phyloP scores from a whole-genome alignment of 345 rosid genomes.

The Viola odorata region DNA sequence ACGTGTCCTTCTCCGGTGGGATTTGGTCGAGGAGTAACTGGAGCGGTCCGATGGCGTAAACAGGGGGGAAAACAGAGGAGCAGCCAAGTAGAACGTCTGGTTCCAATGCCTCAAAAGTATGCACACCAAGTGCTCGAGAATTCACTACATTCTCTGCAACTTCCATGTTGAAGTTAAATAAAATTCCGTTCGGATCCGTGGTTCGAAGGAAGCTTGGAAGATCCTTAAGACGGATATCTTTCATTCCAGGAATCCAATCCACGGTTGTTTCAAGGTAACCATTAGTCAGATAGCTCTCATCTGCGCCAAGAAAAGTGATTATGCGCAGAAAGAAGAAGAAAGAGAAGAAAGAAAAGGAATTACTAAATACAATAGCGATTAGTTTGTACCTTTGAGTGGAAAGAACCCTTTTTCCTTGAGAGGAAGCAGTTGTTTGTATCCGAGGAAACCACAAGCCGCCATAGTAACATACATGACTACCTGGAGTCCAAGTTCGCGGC shows the following conservation, averaged over 20 bases:
- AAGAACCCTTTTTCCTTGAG: neutral
- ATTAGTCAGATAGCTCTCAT: conserved; percentile 2
- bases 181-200: neutral
- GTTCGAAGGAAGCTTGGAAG: neutral
- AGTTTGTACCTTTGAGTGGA: conserved; percentile 1
- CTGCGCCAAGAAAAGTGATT: no score
- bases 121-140: neutral
- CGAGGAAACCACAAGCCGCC: conserved; percentile 1
- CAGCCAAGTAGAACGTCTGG: neutral
- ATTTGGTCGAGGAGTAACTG: neutral
- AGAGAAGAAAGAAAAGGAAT: no score
- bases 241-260: conserved; percentile 6
- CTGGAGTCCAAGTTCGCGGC: neutral
- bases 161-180: neutral
- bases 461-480: neutral
- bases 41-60: conserved; percentile 10
- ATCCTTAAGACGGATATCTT: conserved; percentile 5
- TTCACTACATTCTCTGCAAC: neutral
- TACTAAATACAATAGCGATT: neutral
- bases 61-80: conserved; percentile 4
- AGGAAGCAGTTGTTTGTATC: neutral
- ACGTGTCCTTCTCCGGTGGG: neutral
- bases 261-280: conserved; percentile 2
- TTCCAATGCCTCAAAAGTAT: conserved; percentile 4
- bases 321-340: no score